These are phyloP conservation scores for Backusella psychrophila DNA, from an alignment of 192 early-diverging fungal genomes.

Conservation along the genomic window DNA sequence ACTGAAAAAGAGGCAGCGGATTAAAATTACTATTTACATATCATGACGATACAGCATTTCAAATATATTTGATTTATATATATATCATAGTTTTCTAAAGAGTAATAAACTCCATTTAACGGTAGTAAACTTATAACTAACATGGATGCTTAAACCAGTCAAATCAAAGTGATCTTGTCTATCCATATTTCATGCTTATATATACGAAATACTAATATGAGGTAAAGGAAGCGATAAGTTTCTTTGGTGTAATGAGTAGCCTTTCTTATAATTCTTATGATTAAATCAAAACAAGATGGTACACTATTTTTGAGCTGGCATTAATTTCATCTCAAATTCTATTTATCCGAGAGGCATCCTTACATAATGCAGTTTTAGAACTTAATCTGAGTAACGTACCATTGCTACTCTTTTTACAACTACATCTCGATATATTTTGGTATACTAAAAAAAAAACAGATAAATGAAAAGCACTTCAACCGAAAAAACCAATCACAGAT, in stretches of 20 bases:
- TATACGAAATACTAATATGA: background rate
- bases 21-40: no score
- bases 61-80: no score
- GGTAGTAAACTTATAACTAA: no score
- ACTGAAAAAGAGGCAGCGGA: background rate
- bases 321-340: background rate
- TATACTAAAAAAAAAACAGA: background rate
- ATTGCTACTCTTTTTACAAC: background rate
- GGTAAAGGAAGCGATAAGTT: background rate
- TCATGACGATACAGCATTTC: no score
- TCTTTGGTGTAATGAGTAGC: background rate
- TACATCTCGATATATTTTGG: background rate
- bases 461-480: background rate
- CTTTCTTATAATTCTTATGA: background rate
- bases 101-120: no score
- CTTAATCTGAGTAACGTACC: background rate
- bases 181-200: background rate
- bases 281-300: background rate
- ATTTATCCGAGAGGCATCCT: no score
- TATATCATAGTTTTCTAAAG: no score
- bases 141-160: background rate
- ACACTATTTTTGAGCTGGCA: background rate
- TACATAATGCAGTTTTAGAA: background rate
- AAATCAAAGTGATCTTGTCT: background rate
- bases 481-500: background rate